These are phyloP conservation scores for Mycena leptocephala DNA, from an alignment of 768 basidiomycete genomes.

Conservation along the genomic window DNA sequence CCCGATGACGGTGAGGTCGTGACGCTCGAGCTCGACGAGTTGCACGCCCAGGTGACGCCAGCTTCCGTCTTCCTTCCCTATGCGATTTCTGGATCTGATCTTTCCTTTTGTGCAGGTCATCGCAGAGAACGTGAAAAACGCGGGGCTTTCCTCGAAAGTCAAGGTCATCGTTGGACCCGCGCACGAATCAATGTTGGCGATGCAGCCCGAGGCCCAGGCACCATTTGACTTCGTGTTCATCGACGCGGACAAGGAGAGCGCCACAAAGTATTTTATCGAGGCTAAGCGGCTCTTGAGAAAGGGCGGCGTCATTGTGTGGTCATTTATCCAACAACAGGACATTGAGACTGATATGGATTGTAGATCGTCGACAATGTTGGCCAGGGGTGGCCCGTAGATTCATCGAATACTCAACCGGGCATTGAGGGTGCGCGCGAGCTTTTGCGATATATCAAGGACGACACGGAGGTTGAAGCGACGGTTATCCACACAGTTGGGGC, in stretches of 20 bases:
- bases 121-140: constrained; percentile 67
- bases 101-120: constrained; percentile 64
- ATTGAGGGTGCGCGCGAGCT: constrained; percentile 54
- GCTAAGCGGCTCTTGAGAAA: constrained; percentile 60
- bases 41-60: constrained; percentile 65
- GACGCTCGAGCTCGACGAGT: constrained; percentile 63
- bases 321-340: too few relatives aligned
- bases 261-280: constrained; percentile 59
- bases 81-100: not conserved
- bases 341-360: too few relatives aligned
- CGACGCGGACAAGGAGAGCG: constrained; percentile 66
- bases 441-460: constrained; percentile 53
- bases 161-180: constrained; percentile 69
- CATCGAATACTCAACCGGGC: constrained; percentile 16
- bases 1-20: constrained; percentile 66
- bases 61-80: too few relatives aligned
- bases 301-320: constrained; percentile 62
- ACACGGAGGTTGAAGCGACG: constrained; percentile 50
- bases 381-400: constrained; percentile 52
- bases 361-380: constrained; percentile 63
- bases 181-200: constrained; percentile 61
- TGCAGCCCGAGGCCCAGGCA: constrained; percentile 57
- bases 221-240: constrained; percentile 76
- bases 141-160: constrained; percentile 67
- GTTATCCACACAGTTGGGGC: constrained; percentile 49